These are phyloP conservation scores for Penicillium olsonii DNA, from an alignment of 2,329 filamentous ascomycete genomes.

Conservation along the genomic window DNA sequence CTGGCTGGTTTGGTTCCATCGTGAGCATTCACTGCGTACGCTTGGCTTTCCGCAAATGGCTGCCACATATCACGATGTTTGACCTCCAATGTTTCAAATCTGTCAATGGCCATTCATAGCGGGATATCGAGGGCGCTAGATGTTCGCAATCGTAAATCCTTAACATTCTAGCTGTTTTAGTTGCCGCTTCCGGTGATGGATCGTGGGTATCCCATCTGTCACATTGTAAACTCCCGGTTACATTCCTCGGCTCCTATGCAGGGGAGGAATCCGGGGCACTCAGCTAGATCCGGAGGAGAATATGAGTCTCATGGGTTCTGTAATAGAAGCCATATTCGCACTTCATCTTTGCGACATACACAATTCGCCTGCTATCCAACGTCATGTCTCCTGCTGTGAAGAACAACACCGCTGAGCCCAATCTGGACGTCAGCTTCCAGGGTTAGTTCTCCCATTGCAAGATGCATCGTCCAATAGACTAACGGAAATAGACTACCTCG, in stretches of 20 bases:
- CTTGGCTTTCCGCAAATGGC: conserved; percentile 2
- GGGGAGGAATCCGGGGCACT: not conserved
- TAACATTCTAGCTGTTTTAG: not conserved
- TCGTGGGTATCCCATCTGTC: conserved; percentile 8
- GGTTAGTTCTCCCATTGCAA: conserved; percentile 8
- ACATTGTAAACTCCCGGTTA: conserved; percentile 6
- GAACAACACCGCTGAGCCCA: conserved; percentile 39
- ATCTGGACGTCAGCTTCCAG: conserved; percentile 30
- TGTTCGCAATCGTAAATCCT: conserved; percentile 1
- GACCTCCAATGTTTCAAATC: not conserved
- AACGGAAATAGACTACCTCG: conserved; percentile 34
- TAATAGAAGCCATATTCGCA: conserved; percentile 5
- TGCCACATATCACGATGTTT: not conserved
- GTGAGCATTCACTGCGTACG: not conserved
- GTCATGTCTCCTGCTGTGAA: conserved; percentile 25
- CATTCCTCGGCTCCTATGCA: conserved; percentile 9
- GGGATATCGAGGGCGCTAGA: not conserved
- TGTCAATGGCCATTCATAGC: not conserved
- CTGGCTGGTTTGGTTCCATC: conserved; percentile 1
- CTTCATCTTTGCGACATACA: not conserved
- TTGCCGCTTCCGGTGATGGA: conserved; percentile 18
- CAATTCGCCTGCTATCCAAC: not conserved
- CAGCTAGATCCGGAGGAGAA: conserved; percentile 4
- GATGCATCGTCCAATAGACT: not conserved
- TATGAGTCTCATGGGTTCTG: not conserved